Conservation (phyloP, 768 basidiomycete genomes). For the Psilocybe subaeruginosa region DNA sequence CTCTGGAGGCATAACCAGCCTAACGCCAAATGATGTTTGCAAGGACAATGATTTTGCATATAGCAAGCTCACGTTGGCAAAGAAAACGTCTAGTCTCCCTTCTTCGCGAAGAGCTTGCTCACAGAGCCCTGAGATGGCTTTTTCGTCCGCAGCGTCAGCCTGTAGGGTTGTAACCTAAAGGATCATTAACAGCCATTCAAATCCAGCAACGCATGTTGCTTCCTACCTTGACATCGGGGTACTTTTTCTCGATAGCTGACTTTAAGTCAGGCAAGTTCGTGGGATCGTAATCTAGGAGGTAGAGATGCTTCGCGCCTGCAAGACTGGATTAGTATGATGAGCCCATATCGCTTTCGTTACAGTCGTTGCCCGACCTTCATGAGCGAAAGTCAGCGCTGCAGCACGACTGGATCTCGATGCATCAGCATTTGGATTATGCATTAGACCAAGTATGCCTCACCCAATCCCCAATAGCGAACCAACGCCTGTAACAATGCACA, state of each 20-base stretch:
- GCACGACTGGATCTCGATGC: slow-evolving; percentile 55
- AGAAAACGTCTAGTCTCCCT: slow-evolving; percentile 90
- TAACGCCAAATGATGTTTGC: slow-evolving; percentile 26
- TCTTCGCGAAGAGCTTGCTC: slow-evolving; percentile 77
- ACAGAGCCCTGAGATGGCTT: slow-evolving; percentile 68
- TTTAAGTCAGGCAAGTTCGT: slow-evolving; percentile 74
- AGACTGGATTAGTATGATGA: slow-evolving; percentile 1
- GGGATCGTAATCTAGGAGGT: slow-evolving; percentile 70
- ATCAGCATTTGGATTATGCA: slow-evolving; percentile 4
- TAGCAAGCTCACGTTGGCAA: slow-evolving; percentile 76
- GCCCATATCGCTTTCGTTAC: neutral
- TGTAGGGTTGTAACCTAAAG: slow-evolving; percentile 72
- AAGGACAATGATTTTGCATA: neutral
- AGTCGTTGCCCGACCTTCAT: slow-evolving; percentile 57
- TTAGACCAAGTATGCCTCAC: slow-evolving; percentile 40
- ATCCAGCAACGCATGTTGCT: neutral
- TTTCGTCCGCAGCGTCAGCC: slow-evolving; percentile 85
- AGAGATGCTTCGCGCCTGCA: slow-evolving; percentile 76
- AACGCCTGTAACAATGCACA: slow-evolving; percentile 87
- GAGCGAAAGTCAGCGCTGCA: slow-evolving; percentile 71
- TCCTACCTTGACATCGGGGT: slow-evolving; percentile 79
- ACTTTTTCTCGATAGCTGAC: slow-evolving; percentile 62
- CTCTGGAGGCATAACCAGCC: slow-evolving; percentile 65
- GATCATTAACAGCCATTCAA: neutral
- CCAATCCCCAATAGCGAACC: slow-evolving; percentile 90